Conservation (phyloP, 2,329 filamentous ascomycete genomes). For the Ascochyta rabiei region DNA sequence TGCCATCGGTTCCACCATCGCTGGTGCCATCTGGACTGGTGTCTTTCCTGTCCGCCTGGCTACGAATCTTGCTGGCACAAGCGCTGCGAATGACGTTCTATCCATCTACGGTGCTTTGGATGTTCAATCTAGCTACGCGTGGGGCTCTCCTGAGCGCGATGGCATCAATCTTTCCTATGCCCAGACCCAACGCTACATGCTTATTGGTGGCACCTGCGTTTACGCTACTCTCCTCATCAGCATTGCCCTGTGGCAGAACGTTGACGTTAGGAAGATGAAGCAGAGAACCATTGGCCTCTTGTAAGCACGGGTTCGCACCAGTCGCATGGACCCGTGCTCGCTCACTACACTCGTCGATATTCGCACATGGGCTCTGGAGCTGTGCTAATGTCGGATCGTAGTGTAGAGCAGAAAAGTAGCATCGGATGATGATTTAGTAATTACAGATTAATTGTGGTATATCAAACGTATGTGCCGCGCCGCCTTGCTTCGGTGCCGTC, state of each 20-base stretch:
- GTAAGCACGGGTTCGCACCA: constrained; percentile 17
- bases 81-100: constrained; percentile 46
- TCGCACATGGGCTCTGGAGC: constrained; percentile 6
- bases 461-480: not conserved
- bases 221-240: constrained; percentile 33
- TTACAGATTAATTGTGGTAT: constrained; percentile 14
- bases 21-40: constrained; percentile 69
- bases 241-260: constrained; percentile 37
- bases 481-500: not conserved
- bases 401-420: not conserved
- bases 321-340: not conserved
- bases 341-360: not conserved
- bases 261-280: constrained; percentile 41
- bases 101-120: constrained; percentile 59
- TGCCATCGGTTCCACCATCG: constrained; percentile 57
- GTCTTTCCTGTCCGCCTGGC: constrained; percentile 60
- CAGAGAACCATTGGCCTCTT: constrained; percentile 41
- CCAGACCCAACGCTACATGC: constrained; percentile 46
- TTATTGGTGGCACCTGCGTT: constrained; percentile 42
- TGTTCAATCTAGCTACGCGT: constrained; percentile 60
- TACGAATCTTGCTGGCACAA: constrained; percentile 53
- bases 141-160: constrained; percentile 57
- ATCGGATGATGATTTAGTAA: not conserved
- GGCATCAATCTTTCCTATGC: constrained; percentile 49
- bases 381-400: not conserved